Base-by-base conservation (phyloP, 1,139 yeast species). In the Candida sp. region DNA sequence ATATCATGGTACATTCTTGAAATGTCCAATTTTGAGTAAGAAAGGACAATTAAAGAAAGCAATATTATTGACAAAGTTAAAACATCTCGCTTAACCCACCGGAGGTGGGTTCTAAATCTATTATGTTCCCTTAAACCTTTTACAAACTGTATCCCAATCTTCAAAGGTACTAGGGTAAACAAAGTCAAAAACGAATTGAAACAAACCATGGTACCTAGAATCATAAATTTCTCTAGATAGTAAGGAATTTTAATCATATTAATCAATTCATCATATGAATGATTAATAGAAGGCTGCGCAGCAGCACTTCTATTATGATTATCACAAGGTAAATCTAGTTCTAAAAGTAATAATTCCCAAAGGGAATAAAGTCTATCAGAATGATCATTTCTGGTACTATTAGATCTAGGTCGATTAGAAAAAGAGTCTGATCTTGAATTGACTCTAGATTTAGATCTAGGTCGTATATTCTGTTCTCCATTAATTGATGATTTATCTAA, bases 1-100 rank as follows among this genome's bases (percentile, higher is more conserved):
- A 93, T 88, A 49, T 83, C 87, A 60, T 93, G 99, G 61, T 93
- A 93, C 45, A 91, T 82, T 53, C 82, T 77, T 33, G 96, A 87
- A 1, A 96, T 85, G 55, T 93, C 97, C 15, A 91, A 64, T 15
- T 71, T 58, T 41, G 70, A 68, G 9, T 66, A 66, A 39, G 76
- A 76, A 35, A 71, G 59, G 21, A 60, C 46, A 11, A 65, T 49
- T 39, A 82, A 58, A 1, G 80, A 66, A 1, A 71, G 48, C 0
- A 64, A 33, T 1, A 77, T 61, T 9, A 82, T 55, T 7, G 73
- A 53, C 1, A 77, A 51, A 0, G 86, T 78, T 41, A 81, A 70
- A 29, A 77, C 47, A 45, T 84, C 81, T 45, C 83, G 78, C 47
- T 75, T 73, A 21, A 52, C 44, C 25, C 45, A n/a, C n/a, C n/a